Percentiles rank a stretch among this genome's conserved stretches.
These are phyloP conservation scores for Talaromyces sp. DNA, from an alignment of 2,329 filamentous ascomycete species.

Conservation along the genomic window DNA sequence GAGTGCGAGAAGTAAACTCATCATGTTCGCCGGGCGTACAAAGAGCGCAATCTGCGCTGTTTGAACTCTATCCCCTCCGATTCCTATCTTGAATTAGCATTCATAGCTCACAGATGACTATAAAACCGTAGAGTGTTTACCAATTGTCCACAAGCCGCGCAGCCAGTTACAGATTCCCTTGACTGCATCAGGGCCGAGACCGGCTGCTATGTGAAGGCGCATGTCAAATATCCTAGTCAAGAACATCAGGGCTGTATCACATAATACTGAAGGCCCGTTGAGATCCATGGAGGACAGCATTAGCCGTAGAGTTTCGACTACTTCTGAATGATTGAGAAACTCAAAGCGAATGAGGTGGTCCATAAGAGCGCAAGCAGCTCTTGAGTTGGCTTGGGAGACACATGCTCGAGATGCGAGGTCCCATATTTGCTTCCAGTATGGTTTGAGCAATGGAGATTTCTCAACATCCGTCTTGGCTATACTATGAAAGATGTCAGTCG, in stretches of 20 bases:
- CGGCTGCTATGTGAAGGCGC: conserved; percentile 63
- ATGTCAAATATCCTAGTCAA: conserved; percentile 65
- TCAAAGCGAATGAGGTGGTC: conserved; percentile 60
- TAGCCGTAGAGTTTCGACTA: conserved; percentile 64
- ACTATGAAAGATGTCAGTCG: conserved; percentile 17
- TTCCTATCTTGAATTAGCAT: conserved; percentile 37
- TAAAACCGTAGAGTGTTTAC: conserved; percentile 45
- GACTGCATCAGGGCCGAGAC: conserved; percentile 60
- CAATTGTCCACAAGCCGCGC: conserved; percentile 73
- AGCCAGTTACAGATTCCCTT: conserved; percentile 77
- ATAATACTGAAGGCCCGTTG: conserved; percentile 70
- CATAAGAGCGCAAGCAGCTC: conserved; percentile 71
- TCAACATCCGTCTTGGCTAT: conserved; percentile 29
- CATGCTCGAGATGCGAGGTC: conserved; percentile 66
- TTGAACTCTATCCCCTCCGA: conserved; percentile 58
- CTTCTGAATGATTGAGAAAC: conserved; percentile 61
- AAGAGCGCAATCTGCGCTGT: conserved; percentile 60
- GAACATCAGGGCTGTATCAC: conserved; percentile 71
- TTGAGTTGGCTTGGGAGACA: conserved; percentile 64
- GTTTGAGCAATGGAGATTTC: conserved; percentile 35
- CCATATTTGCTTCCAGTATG: conserved; percentile 69
- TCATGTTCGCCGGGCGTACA: conserved; percentile 59
- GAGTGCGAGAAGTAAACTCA: conserved; percentile 64
- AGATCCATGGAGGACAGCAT: conserved; percentile 73
- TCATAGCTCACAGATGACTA: background rate